Conservation (phyloP, 2,329 filamentous ascomycete species). For the Ophiostoma tasmaniense region DNA sequence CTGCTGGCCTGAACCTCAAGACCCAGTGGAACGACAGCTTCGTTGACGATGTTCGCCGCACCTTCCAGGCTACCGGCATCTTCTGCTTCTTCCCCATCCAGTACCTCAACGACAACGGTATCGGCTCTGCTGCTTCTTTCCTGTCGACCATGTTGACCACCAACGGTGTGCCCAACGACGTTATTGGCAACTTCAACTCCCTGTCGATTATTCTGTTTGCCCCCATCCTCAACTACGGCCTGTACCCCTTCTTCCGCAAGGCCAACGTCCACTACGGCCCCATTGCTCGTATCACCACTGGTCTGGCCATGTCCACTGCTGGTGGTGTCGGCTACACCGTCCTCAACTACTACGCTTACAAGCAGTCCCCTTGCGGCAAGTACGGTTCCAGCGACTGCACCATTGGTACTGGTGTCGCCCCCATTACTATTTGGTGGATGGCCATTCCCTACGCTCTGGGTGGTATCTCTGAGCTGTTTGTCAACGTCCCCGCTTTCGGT, state of each 20-base stretch:
- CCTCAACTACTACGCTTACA: conserved; percentile 35
- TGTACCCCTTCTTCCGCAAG: conserved; percentile 61
- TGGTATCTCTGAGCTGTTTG: conserved; percentile 45
- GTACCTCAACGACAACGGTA: conserved; percentile 40
- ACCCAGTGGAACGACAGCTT: conserved; percentile 46
- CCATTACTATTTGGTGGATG: conserved; percentile 49
- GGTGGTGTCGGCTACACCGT: conserved; percentile 37
- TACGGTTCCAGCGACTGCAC: conserved; percentile 31
- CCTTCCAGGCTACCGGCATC: conserved; percentile 58
- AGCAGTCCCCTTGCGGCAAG: conserved; percentile 35
- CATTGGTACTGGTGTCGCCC: conserved; percentile 31
- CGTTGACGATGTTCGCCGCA: conserved; percentile 49
- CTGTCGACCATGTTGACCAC: conserved; percentile 41
- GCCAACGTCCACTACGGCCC: conserved; percentile 59
- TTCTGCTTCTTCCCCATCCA: conserved; percentile 50
- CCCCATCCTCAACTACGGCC: conserved; percentile 55
- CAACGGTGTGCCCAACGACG: conserved; percentile 66
- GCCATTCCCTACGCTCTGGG: conserved; percentile 43
- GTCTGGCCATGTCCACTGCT: conserved; percentile 41
- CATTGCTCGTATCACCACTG: conserved; percentile 63
- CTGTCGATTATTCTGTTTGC: conserved; percentile 68
- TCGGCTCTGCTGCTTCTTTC: conserved; percentile 41
- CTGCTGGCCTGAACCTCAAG: conserved; percentile 30
- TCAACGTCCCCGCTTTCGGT: conserved; percentile 43
- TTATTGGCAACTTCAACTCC: conserved; percentile 66